Evolutionary conservation across 306 rosid genomes (phyloP), one percentile per base, ranked within the genome.

Genomic region (Coriaria nepalensis): DNA sequence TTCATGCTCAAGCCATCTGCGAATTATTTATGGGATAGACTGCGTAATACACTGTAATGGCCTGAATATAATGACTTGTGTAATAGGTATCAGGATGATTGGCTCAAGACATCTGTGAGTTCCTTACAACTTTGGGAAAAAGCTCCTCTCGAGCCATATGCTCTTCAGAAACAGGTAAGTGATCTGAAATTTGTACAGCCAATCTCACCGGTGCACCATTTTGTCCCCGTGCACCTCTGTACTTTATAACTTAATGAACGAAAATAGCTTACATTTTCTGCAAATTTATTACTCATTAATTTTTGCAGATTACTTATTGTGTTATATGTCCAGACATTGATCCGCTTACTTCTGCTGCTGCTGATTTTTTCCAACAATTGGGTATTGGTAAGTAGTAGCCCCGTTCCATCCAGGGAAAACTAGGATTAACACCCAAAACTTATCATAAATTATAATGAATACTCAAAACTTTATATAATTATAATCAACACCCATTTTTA

Each of bases 101-200:
- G 97, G 97, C 97, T 90, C 45, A 90, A 90, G 79, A 74, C 93
- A 15, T 84, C 95, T 53, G 80, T 92, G 37, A 79, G 65, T 66
- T 73, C 82, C 60, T 64, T 90, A 55, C 87, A 79, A 58, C 74
- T 70, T 53, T 90, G 97, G 97, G 97, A 90, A 72, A 90, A 90
- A 77, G 94, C 95, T 76, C 97, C 97, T 50, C 77, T 84, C 33
- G 97, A 90, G 67, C 97, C 97, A 39, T 90, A 79, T 69, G 97
- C 95, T 55, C 77, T 71, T 32, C 92, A 66, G 55, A 90, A 90
- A 68, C 94, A 90, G 29, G 97, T 81, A 76, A 63, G 88, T 69
- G 72, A n/a, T 40, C 61, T 45, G 40, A 59, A 47, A 47, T 43
- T 57, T 45, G 59, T 49, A 59, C 64, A 35, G 43, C 37, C 46